A percentile compares a stretch with the other conserved stretches of the same genome.
These are phyloP conservation scores for Dalechampia spathulata DNA, from an alignment of 441 rosid species.

Conservation along the genomic window DNA sequence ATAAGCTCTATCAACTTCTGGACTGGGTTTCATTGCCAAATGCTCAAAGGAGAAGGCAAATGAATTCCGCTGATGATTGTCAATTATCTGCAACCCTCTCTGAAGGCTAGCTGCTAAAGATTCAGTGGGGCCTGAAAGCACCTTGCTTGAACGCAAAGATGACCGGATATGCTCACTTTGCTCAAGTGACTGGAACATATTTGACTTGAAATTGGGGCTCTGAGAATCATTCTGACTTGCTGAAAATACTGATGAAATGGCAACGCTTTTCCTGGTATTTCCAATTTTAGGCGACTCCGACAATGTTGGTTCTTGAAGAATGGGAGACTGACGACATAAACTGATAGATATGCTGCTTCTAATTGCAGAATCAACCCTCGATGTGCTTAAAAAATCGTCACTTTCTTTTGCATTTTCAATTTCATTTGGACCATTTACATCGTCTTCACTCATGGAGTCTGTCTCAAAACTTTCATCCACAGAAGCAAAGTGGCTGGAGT, in stretches of 20 bases:
- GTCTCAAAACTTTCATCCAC: constrained; percentile 59
- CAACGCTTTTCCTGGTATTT: constrained; percentile 59
- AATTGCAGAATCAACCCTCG: constrained; percentile 28
- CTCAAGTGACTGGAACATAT: constrained; percentile 27
- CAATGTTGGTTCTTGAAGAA: constrained; percentile 67
- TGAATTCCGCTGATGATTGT: constrained; percentile 53
- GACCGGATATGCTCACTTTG: constrained; percentile 53
- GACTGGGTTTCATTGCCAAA: constrained; percentile 53
- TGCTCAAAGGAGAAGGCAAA: constrained; percentile 76
- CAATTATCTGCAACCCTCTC: constrained; percentile 85
- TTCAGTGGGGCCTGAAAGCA: constrained; percentile 59
- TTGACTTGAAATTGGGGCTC: constrained; percentile 30
- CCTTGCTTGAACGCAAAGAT: constrained; percentile 66
- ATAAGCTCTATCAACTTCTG: constrained; percentile 42
- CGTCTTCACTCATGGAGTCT: constrained; percentile 57
- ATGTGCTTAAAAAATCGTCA: constrained; percentile 22
- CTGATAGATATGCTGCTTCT: constrained; percentile 46
- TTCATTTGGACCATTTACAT: constrained; percentile 41
- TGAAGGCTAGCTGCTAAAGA: constrained; percentile 87
- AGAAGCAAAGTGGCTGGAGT: constrained; percentile 49
- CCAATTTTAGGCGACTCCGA: constrained; percentile 91
- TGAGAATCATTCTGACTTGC: constrained; percentile 43
- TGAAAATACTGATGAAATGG: constrained; percentile 41
- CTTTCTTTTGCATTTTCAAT: constrained; percentile 35
- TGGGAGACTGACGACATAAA: constrained; percentile 41